These are phyloP conservation scores for Carex pumila DNA, from an alignment of 176 grass and related monocot species.

Conservation along the genomic window DNA sequence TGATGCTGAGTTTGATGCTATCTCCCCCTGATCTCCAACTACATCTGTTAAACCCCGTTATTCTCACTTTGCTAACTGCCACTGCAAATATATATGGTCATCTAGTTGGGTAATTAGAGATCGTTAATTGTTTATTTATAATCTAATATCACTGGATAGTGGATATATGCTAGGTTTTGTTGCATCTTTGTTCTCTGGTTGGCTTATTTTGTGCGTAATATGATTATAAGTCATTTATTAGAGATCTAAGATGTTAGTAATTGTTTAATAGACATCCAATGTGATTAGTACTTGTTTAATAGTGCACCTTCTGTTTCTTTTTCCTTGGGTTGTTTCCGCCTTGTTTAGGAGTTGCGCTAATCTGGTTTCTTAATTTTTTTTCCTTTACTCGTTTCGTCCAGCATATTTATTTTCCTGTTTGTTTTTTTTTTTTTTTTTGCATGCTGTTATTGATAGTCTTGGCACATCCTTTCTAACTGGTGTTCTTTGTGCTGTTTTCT, in stretches of 20 bases:
- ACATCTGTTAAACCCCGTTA: neutral
- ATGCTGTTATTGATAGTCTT: neutral
- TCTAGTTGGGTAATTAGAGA: neutral
- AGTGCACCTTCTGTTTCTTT: neutral
- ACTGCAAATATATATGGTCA: neutral
- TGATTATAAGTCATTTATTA: neutral
- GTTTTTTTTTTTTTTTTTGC: neutral
- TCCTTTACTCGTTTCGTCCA: neutral
- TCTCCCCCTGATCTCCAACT: neutral
- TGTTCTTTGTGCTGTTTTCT: neutral
- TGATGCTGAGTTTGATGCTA: neutral
- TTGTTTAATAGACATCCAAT: neutral
- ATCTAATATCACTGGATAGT: neutral
- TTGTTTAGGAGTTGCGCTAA: neutral
- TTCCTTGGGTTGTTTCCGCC: neutral
- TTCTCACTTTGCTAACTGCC: neutral
- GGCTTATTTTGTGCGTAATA: neutral
- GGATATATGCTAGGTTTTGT: neutral
- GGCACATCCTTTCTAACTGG: neutral
- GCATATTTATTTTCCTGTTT: neutral
- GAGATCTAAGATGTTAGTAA: neutral
- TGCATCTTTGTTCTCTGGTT: neutral
- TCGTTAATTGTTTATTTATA: neutral
- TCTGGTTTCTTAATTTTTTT: neutral
- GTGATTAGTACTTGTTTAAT: neutral